Evolutionary conservation across 192 early-diverging fungal genomes (phyloP).

Genomic region (Neocallimastix lanati): DNA sequence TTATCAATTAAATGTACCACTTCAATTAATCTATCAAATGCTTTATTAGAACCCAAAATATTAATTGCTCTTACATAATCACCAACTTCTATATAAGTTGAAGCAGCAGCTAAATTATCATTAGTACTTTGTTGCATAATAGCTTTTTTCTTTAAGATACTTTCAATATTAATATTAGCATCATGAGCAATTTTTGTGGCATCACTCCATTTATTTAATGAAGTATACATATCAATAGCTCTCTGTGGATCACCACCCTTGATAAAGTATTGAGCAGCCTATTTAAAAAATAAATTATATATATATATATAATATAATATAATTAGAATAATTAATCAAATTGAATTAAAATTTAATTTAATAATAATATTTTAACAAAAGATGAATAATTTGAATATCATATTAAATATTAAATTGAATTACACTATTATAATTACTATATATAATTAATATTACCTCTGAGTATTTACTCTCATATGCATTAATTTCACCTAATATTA

Average conservation of each 20-base stretch:
- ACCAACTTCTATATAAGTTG: slow-evolving; percentile 35
- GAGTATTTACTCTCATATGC: slow-evolving; percentile 22
- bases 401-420: too few species aligned
- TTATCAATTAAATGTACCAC: slow-evolving; percentile 11
- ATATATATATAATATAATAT: not conserved
- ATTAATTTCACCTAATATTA: slow-evolving; percentile 20
- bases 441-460: slow-evolving; percentile 14
- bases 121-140: slow-evolving; percentile 30
- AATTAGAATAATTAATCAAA: not conserved
- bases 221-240: slow-evolving; percentile 39
- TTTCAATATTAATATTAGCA: slow-evolving; percentile 13
- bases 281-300: not conserved
- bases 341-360: too few species aligned
- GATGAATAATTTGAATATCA: too few species aligned
- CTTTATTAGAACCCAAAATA: slow-evolving; percentile 25
- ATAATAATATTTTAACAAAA: too few species aligned
- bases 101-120: slow-evolving; percentile 31
- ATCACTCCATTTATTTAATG: slow-evolving; percentile 35
- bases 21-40: slow-evolving; percentile 27
- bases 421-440: too few species aligned
- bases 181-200: slow-evolving; percentile 30
- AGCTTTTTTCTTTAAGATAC: slow-evolving; percentile 32
- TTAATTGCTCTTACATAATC: slow-evolving; percentile 31
- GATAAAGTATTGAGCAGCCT: slow-evolving; percentile 29
- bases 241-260: slow-evolving; percentile 18